Conservation (phyloP, 495 filamentous ascomycete species). For the Aspergillus ostianus region DNA sequence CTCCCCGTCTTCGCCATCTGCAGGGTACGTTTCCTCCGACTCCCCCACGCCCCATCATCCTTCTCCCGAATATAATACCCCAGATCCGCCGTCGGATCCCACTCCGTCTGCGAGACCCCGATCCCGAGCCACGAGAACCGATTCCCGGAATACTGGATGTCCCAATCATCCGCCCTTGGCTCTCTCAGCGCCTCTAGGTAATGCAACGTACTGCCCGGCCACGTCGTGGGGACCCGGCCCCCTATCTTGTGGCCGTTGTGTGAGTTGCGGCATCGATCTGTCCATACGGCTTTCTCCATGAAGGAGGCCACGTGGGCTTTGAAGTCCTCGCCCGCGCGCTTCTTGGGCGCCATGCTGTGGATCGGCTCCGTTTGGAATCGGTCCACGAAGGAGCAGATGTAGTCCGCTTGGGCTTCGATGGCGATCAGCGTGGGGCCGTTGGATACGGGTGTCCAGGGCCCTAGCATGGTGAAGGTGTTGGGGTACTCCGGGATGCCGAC, state of each 20-base stretch:
- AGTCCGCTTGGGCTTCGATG: conserved; percentile 31
- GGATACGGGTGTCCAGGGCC: conserved; percentile 28
- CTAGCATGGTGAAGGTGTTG: conserved; percentile 54
- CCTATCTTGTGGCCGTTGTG: conserved; percentile 40
- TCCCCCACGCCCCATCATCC: conserved; percentile 26
- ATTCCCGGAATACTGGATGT: conserved; percentile 43
- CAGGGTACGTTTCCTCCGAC: conserved; percentile 3
- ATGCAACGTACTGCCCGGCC: conserved; percentile 38
- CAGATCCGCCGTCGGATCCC: conserved; percentile 31
- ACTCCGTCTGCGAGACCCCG: conserved; percentile 29
- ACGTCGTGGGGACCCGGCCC: conserved; percentile 20
- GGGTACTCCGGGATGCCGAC: conserved; percentile 55
- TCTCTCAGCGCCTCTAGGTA: conserved; percentile 50
- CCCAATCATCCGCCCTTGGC: conserved; percentile 46
- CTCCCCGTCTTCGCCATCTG: conserved; percentile 3
- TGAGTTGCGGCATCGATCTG: conserved; percentile 32
- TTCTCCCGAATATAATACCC: conserved; percentile 39
- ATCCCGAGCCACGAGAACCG: conserved; percentile 51
- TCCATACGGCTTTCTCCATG: conserved; percentile 41
- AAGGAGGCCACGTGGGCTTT: conserved; percentile 23
- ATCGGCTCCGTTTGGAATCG: conserved; percentile 8
- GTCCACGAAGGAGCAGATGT: conserved; percentile 12
- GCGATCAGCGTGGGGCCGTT: conserved; percentile 16
- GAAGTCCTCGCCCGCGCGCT: conserved; percentile 42
- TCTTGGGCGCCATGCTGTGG: neutral